phyloP scores from a whole-genome alignment of 805 yeast species.

The Tetrapisispora phaffii region DNA sequence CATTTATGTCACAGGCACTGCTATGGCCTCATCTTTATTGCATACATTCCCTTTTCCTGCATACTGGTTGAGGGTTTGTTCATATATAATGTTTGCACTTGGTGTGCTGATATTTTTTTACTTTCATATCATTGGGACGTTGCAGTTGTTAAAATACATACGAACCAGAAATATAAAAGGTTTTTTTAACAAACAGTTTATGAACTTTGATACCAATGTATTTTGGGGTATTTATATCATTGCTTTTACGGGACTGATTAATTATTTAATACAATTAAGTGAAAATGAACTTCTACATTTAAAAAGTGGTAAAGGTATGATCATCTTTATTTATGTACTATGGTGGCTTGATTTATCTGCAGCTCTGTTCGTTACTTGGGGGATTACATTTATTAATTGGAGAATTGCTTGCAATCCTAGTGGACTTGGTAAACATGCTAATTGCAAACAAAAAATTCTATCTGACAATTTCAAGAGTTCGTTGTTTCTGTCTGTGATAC shows the following conservation, averaged over 20 bases:
- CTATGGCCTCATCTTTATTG: conserved; percentile 56
- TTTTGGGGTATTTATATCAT: conserved; percentile 74
- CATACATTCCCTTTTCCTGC: conserved; percentile 57
- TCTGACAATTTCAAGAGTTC: conserved; percentile 42
- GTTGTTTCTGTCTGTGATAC: conserved; percentile 64
- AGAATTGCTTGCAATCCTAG: conserved; percentile 25
- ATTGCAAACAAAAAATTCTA: conserved; percentile 16
- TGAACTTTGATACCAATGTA: conserved; percentile 40
- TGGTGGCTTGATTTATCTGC: conserved; percentile 64
- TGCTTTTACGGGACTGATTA: conserved; percentile 64
- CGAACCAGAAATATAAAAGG: conserved; percentile 12
- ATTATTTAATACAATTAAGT: conserved; percentile 41
- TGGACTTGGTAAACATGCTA: conserved; percentile 4
- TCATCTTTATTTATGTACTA: conserved; percentile 44
- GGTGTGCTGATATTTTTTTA: conserved; percentile 40
- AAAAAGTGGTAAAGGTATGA: conserved; percentile 29
- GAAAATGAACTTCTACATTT: conserved; percentile 14
- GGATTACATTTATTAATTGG: conserved; percentile 45
- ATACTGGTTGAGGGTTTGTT: conserved; percentile 46
- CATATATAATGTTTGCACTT: conserved; percentile 53
- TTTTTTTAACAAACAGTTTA: conserved; percentile 24
- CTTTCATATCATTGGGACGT: conserved; percentile 34
- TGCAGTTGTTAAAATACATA: conserved; percentile 29
- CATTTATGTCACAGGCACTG: conserved; percentile 78
- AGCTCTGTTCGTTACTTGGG: conserved; percentile 52